phyloP scores from a whole-genome alignment of 1,284 basidiomycete genomes.

The Coriolopsis trogii region DNA sequence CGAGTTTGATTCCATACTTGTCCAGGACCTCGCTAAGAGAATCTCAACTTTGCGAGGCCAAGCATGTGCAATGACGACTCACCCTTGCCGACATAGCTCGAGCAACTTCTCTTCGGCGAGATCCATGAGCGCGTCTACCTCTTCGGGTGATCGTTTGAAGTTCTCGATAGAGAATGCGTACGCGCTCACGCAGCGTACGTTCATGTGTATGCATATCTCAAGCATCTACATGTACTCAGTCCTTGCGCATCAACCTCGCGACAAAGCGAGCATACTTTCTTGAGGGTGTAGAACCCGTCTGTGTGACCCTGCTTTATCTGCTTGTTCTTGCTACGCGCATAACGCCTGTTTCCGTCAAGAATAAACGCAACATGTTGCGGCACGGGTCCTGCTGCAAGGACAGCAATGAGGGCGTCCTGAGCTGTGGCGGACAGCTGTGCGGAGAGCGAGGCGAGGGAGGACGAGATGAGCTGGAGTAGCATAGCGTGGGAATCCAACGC shows the following conservation, averaged over 20 bases:
- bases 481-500: constrained; percentile 28
- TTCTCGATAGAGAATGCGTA: constrained; percentile 99
- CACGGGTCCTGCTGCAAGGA: constrained; percentile 83
- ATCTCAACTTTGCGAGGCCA: neutral
- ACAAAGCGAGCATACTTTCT: constrained; percentile 56
- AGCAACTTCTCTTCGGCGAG: constrained; percentile 83
- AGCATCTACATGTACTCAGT: constrained; percentile 57
- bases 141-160: constrained; percentile 86
- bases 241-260: neutral
- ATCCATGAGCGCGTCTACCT: constrained; percentile 88
- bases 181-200: constrained; percentile 84
- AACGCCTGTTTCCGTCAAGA: constrained; percentile 98
- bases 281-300: constrained; percentile 84
- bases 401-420: constrained; percentile 53
- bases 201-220: constrained; percentile 79
- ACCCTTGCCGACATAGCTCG: constrained; percentile 88
- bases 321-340: constrained; percentile 75
- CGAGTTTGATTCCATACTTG: constrained; percentile 82
- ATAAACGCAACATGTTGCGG: constrained; percentile 94
- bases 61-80: neutral
- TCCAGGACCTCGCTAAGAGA: constrained; percentile 71
- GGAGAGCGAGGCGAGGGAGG: constrained; percentile 29
- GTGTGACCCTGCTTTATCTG: constrained; percentile 79
- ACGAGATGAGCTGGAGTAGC: constrained; percentile 28
- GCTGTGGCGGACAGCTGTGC: constrained; percentile 30